Evolutionary conservation across 805 yeast genomes (phyloP).

Genomic region (Candida sphagnicola): DNA sequence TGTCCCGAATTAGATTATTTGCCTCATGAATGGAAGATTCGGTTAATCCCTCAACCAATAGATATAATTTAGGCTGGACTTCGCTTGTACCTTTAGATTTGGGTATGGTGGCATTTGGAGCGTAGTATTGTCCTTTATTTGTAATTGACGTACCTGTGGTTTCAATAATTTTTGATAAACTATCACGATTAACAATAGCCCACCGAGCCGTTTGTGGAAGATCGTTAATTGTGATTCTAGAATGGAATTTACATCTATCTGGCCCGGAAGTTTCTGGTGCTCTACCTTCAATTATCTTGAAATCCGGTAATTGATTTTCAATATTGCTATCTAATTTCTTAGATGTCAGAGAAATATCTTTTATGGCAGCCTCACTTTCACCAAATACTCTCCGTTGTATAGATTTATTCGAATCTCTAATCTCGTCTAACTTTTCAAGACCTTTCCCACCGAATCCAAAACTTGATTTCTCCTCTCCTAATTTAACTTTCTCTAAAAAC

Average conservation of each 20-base stretch:
- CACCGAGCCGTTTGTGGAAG: conserved; percentile 78
- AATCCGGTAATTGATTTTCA: conserved; percentile 32
- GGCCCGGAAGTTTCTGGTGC: conserved; percentile 55
- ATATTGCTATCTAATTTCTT: background rate
- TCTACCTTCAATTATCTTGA: conserved; percentile 47
- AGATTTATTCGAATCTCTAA: conserved; percentile 47
- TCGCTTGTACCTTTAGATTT: conserved; percentile 49
- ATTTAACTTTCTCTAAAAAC: conserved; percentile 58
- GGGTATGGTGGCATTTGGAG: conserved; percentile 37
- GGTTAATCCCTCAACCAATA: conserved; percentile 72
- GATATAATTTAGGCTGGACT: conserved; percentile 63
- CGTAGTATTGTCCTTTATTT: conserved; percentile 70
- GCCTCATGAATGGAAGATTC: conserved; percentile 58
- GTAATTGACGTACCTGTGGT: conserved; percentile 74
- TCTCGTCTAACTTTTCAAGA: conserved; percentile 67
- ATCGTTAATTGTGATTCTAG: conserved; percentile 77
- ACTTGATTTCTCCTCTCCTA: conserved; percentile 60
- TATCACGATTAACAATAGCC: conserved; percentile 68
- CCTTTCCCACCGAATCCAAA: conserved; percentile 96
- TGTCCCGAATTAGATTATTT: conserved; percentile 50
- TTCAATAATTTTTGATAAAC: conserved; percentile 61
- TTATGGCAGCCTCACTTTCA: conserved; percentile 23
- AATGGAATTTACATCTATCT: conserved; percentile 53
- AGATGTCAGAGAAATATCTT: conserved; percentile 10
- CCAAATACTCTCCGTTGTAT: conserved; percentile 50